phyloP scores from a whole-genome alignment of 2,329 filamentous ascomycete species.

The Ophiostoma perfectum region DNA sequence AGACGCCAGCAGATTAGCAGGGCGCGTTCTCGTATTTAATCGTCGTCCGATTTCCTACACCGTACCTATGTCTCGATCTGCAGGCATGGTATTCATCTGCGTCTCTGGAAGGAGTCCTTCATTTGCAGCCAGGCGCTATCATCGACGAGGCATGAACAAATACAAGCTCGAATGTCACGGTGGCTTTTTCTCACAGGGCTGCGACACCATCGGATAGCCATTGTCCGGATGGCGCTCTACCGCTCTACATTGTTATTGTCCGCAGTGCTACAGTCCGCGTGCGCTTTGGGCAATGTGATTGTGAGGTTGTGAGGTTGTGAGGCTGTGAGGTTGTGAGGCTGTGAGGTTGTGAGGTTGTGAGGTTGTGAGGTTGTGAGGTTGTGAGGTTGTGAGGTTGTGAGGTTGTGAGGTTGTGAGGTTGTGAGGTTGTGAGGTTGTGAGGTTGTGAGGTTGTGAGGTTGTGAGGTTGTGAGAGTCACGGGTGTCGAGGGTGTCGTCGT shows the following conservation, averaged over 20 bases:
- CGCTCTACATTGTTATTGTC: neutral
- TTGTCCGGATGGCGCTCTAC: neutral
- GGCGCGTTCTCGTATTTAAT: neutral
- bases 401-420: too few relatives aligned
- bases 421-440: too few relatives aligned
- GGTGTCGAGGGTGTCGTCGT: neutral
- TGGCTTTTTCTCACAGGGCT: neutral
- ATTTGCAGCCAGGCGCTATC: neutral
- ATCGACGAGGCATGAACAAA: neutral
- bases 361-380: constrained; percentile 6
- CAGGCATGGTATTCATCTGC: neutral
- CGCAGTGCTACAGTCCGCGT: neutral
- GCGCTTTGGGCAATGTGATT: neutral
- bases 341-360: neutral
- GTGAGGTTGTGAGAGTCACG: constrained; percentile 5
- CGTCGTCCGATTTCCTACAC: neutral
- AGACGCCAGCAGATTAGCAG: neutral
- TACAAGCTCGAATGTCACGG: neutral
- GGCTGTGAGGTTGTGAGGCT: neutral
- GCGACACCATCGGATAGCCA: too few relatives aligned
- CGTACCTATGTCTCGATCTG: neutral
- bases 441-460: neutral
- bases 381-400: neutral
- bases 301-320: neutral
- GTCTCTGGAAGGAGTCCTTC: neutral